Evolutionary conservation across 2,329 filamentous ascomycete species (phyloP).

Genomic region (Colletotrichum shisoi): DNA sequence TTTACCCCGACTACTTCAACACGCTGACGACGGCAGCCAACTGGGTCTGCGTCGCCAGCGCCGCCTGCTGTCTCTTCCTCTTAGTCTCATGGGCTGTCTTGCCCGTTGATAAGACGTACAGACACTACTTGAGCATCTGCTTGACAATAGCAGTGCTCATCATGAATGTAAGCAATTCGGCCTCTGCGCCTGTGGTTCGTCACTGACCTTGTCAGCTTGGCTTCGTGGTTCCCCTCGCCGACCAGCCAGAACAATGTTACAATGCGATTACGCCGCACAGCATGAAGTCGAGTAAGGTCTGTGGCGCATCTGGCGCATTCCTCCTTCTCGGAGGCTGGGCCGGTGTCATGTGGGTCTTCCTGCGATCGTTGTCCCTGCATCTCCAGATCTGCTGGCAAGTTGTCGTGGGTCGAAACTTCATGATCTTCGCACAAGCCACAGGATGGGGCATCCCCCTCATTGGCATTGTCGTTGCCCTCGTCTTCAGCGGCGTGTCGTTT

Average conservation of each 20-base stretch:
- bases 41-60: conserved; percentile 80
- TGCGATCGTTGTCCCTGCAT: conserved; percentile 89
- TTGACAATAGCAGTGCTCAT: conserved; percentile 77
- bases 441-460: conserved; percentile 86
- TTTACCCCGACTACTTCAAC: conserved; percentile 67
- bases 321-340: conserved; percentile 86
- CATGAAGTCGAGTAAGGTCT: conserved; percentile 82
- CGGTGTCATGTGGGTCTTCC: conserved; percentile 88
- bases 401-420: conserved; percentile 85
- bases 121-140: conserved; percentile 92
- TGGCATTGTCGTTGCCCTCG: conserved; percentile 77
- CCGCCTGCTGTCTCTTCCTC: conserved; percentile 76
- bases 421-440: conserved; percentile 79
- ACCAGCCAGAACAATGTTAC: conserved; percentile 81
- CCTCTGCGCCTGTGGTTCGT: not conserved
- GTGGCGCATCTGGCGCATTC: conserved; percentile 87
- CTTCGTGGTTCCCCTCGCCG: conserved; percentile 86
- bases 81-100: conserved; percentile 80
- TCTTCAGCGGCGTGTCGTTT: conserved; percentile 91
- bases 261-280: conserved; percentile 92
- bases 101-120: conserved; percentile 86
- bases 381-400: conserved; percentile 98
- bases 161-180: conserved; percentile 72
- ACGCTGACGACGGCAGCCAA: conserved; percentile 72
- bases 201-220: conserved; percentile 67